Percentiles rank a stretch among this genome's conserved stretches.
phyloP scores from a whole-genome alignment of 2,329 filamentous ascomycete species.

The Epichloe sp. region DNA sequence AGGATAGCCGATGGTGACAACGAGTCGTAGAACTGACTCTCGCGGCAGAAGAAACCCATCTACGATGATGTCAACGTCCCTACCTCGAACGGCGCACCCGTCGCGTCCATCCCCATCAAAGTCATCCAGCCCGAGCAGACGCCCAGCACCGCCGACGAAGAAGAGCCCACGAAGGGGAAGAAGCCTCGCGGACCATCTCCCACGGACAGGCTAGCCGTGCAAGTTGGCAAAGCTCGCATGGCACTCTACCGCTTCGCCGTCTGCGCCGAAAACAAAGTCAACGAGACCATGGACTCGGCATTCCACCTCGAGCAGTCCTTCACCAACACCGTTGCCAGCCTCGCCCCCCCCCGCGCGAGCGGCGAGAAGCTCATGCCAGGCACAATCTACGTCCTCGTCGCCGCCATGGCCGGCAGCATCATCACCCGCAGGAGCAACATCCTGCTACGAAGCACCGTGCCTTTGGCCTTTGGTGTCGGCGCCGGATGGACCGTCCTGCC shows the following conservation, averaged over 20 bases:
- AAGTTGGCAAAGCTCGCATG: slow-evolving; percentile 70
- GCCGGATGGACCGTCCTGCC: slow-evolving; percentile 79
- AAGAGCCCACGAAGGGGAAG: slow-evolving; percentile 17
- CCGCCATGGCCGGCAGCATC: slow-evolving; percentile 90
- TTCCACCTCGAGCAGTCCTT: slow-evolving; percentile 82
- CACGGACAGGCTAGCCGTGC: slow-evolving; percentile 74
- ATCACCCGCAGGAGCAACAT: slow-evolving; percentile 79
- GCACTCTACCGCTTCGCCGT: slow-evolving; percentile 67
- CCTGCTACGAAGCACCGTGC: slow-evolving; percentile 62
- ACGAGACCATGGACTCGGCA: slow-evolving; percentile 64
- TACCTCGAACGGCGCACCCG: slow-evolving; percentile 14
- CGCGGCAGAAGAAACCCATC: slow-evolving; percentile 51
- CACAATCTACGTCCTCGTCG: slow-evolving; percentile 80
- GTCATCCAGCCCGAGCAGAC: slow-evolving; percentile 11
- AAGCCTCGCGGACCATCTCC: slow-evolving; percentile 50
- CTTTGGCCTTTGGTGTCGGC: slow-evolving; percentile 66
- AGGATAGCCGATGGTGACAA: not conserved
- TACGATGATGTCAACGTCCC: slow-evolving; percentile 57
- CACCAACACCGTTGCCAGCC: slow-evolving; percentile 74
- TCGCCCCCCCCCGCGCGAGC: slow-evolving; percentile 74
- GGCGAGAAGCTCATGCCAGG: slow-evolving; percentile 86
- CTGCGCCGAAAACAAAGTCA: slow-evolving; percentile 67
- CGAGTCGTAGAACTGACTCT: not conserved
- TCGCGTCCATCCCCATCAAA: slow-evolving; percentile 15
- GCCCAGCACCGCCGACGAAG: slow-evolving; percentile 15